Evolutionary conservation across 164 flowering plant genomes (phyloP).

Genomic region (Magnolia changhungtana): DNA sequence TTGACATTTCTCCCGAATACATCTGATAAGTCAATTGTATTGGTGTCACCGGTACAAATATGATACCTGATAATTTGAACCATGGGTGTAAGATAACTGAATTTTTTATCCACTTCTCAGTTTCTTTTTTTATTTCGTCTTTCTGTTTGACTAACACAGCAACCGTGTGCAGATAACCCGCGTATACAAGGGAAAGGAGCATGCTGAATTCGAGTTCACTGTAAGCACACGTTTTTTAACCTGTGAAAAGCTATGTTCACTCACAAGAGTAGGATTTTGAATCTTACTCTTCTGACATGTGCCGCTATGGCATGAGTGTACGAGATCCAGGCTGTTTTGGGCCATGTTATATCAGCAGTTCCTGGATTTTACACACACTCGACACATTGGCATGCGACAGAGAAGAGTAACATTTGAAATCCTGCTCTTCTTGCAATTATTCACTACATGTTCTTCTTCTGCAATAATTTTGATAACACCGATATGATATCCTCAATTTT

Average conservation of each 20-base stretch:
- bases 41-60: too few relatives aligned
- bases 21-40: too few relatives aligned
- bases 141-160: too few relatives aligned
- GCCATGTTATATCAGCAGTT: neutral
- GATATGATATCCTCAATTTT: constrained; percentile 6
- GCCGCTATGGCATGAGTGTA: neutral
- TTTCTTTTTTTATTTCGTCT: too few relatives aligned
- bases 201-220: constrained; percentile 50
- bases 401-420: neutral
- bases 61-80: too few relatives aligned
- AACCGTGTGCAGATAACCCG: constrained; percentile 61
- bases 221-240: constrained; percentile 27
- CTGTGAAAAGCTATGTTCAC: neutral
- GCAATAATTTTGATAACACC: neutral
- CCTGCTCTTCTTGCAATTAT: neutral
- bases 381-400: neutral
- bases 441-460: neutral
- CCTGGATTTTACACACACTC: neutral
- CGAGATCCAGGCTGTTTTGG: neutral
- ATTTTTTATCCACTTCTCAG: too few relatives aligned
- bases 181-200: constrained; percentile 60
- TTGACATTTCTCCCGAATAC: too few relatives aligned
- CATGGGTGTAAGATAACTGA: too few relatives aligned
- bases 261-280: neutral
- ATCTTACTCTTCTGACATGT: neutral